Evolutionary conservation across 2,329 filamentous ascomycete genomes (phyloP).

Genomic region (Talaromyces sp.): DNA sequence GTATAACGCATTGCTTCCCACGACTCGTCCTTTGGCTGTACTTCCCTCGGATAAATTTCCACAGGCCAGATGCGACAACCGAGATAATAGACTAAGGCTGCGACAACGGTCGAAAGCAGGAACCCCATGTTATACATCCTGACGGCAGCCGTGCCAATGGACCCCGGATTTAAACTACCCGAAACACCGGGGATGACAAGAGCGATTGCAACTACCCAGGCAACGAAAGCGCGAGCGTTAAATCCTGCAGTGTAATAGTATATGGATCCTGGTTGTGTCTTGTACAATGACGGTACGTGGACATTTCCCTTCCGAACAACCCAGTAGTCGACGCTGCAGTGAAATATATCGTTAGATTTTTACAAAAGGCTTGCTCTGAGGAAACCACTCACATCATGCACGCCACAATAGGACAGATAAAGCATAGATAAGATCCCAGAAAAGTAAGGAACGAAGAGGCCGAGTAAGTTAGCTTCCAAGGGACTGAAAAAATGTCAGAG

Average conservation of each 20-base stretch:
- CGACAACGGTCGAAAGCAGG: neutral
- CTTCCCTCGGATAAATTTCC: neutral
- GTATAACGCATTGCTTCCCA: slow-evolving; percentile 8
- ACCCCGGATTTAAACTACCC: neutral
- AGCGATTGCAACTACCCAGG: slow-evolving; percentile 1
- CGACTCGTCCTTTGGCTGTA: neutral
- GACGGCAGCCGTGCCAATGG: neutral
- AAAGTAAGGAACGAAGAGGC: slow-evolving; percentile 6
- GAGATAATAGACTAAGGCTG: slow-evolving; percentile 2
- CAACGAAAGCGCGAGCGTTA: slow-evolving; percentile 2
- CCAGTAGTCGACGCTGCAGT: slow-evolving; percentile 3
- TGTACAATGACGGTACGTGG: slow-evolving; percentile 5
- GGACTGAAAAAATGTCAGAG: neutral
- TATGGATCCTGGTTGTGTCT: neutral
- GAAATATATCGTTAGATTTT: neutral
- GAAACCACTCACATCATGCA: slow-evolving; percentile 4
- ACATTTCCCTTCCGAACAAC: slow-evolving; percentile 7
- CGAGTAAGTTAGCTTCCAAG: slow-evolving; percentile 6
- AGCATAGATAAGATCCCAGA: slow-evolving; percentile 8
- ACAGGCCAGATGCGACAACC: slow-evolving; percentile 3
- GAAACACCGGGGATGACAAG: slow-evolving; percentile 4
- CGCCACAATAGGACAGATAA: slow-evolving; percentile 7
- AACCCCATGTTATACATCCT: slow-evolving; percentile 9
- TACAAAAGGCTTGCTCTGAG: neutral
- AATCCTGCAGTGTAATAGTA: slow-evolving; percentile 5